These are phyloP conservation scores for Macrotyloma uniflorum DNA, from an alignment of 306 rosid species.

Conservation along the genomic window DNA sequence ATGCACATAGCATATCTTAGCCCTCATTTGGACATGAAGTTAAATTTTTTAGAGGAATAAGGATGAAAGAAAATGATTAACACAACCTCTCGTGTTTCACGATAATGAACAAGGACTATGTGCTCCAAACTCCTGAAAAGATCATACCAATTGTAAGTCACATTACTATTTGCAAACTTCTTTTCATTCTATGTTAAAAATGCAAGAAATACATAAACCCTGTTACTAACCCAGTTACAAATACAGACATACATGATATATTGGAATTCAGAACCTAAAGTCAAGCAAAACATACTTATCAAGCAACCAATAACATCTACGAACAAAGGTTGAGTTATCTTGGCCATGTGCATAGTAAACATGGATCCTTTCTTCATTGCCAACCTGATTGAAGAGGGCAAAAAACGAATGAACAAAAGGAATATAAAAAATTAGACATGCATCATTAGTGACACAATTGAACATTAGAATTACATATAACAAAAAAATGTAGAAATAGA, in stretches of 20 bases:
- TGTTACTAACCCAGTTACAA: slow-evolving; percentile 17
- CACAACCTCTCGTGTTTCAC: slow-evolving; percentile 88
- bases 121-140: slow-evolving; percentile 89
- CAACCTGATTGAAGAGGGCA: slow-evolving; percentile 63
- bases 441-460: slow-evolving; percentile 14
- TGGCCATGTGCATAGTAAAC: slow-evolving; percentile 95
- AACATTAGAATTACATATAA: slow-evolving; percentile 27
- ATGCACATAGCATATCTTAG: not conserved
- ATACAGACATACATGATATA: slow-evolving; percentile 1
- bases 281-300: slow-evolving; percentile 78
- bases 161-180: not conserved
- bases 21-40: slow-evolving; percentile 10
- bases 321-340: slow-evolving; percentile 76
- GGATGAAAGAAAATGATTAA: slow-evolving; percentile 8
- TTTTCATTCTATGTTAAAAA: slow-evolving; percentile 14
- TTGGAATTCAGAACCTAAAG: slow-evolving; percentile 29
- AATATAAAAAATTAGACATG: slow-evolving; percentile 29
- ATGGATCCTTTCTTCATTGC: slow-evolving; percentile 93
- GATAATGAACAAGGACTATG: slow-evolving; percentile 97
- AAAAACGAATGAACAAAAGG: slow-evolving; percentile 11
- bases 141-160: slow-evolving; percentile 30
- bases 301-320: slow-evolving; percentile 97
- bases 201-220: slow-evolving; percentile 22
- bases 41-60: slow-evolving; percentile 3
- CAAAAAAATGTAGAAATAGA: slow-evolving; percentile 30